Base-by-base conservation (phyloP, 768 basidiomycete genomes). In the Pleurotus citrinopileatus region DNA sequence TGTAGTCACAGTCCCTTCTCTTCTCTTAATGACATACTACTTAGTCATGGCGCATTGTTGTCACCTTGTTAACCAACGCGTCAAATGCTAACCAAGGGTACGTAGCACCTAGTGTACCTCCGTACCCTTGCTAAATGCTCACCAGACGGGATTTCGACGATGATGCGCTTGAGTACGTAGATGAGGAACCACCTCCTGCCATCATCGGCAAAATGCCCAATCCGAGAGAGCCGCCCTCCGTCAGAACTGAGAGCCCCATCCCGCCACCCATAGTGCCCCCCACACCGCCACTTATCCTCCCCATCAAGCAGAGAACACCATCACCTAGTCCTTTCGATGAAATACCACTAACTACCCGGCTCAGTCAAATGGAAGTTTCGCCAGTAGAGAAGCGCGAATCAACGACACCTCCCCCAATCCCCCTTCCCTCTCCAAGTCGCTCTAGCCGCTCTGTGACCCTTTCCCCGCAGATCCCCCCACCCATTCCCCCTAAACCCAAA, bases 401-500 rank as follows among this genome's bases (percentile, higher is more conserved):
- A 42, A 10, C 26, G 17, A 43, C 56, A 9, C 53, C 46, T 15
- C 9, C 52, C 8, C 28, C 36, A 10, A 48, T 26, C 52, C 17
- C 17, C 29, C 50, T 25, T 29, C 34, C 42, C 10, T 37, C 55
- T 15, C 34, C 56, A 13, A 32, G 29, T 40, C n/a, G 44, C 55
- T 13, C 55, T 61, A 15, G 55, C 57, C 25, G 20, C 46, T 23
- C 61, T 56, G 12, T 62, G 63, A 13, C 32, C 54, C 9, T 58
- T 60, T 19, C 47, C 57, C 55, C 2, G 46, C 59, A 1, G 34
- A 54, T 20, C 53, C 55, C 22, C 55, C 52, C 4, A 55, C 43
- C 44, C 45, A 57, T 6, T 8, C 54, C 59, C 1, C 50, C 58
- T 3, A 27, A 45, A 19, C 55, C 52, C 9, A 45, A 60, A 26